A percentile compares a stretch with the other conserved stretches of the same genome.
phyloP scores from a whole-genome alignment of 768 basidiomycete species.

The Mrakia gelida region DNA sequence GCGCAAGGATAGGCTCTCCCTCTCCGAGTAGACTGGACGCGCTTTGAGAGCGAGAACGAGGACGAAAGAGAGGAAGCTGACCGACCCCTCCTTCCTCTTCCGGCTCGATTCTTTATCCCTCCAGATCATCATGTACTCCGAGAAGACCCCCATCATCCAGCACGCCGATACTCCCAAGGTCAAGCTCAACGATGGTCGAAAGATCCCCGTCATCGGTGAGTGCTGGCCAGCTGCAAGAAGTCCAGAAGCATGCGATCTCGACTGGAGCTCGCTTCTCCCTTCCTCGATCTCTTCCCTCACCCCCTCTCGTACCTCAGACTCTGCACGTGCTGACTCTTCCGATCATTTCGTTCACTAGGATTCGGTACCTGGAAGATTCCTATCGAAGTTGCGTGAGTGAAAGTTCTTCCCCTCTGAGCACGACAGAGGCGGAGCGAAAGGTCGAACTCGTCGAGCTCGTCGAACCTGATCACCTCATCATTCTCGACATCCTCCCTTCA shows the following conservation, averaged over 20 bases:
- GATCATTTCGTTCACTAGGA: not conserved
- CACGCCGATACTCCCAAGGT: conserved; percentile 15
- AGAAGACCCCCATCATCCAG: conserved; percentile 5
- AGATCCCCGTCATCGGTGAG: not conserved
- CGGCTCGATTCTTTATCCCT: not conserved
- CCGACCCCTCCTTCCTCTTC: not conserved
- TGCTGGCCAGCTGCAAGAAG: not conserved
- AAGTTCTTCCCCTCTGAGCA: not conserved
- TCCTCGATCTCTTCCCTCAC: not conserved
- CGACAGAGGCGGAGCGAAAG: not conserved
- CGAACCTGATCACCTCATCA: not conserved
- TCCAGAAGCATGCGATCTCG: not conserved
- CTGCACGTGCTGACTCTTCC: not conserved
- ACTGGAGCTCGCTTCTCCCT: no score
- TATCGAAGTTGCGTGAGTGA: not conserved
- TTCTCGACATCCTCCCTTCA: no score
- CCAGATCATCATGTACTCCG: not conserved
- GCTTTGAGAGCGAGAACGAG: no score
- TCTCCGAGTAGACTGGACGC: no score
- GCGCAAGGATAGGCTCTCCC: no score
- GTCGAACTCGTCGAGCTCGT: not conserved
- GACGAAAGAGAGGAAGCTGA: not conserved
- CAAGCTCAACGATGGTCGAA: conserved; percentile 29
- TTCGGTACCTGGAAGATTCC: conserved; percentile 32
- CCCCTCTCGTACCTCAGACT: not conserved